Conservation (phyloP, 2,329 filamentous ascomycete genomes). For the Dothidotthia symphoricarpi region DNA sequence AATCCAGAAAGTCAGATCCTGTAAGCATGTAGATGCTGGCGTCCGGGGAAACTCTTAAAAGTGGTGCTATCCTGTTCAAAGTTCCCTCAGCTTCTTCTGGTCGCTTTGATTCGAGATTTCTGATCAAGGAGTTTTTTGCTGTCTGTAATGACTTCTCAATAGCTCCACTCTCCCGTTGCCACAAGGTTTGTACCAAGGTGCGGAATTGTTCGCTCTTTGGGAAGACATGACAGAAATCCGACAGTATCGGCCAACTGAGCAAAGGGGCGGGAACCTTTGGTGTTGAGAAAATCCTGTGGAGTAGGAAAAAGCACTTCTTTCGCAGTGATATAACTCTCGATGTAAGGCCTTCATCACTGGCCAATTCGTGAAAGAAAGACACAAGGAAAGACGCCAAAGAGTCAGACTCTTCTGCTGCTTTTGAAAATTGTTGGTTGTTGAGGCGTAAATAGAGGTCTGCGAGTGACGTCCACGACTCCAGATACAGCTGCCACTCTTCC, state of each 20-base stretch:
- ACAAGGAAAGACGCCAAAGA: constrained; percentile 63
- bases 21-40: constrained; percentile 66
- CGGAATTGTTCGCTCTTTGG: constrained; percentile 60
- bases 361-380: constrained; percentile 62
- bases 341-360: constrained; percentile 26
- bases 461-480: constrained; percentile 73
- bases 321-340: constrained; percentile 54
- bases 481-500: constrained; percentile 73
- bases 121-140: constrained; percentile 62
- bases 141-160: constrained; percentile 58
- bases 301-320: constrained; percentile 64
- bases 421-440: constrained; percentile 55
- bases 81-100: constrained; percentile 55
- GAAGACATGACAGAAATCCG: constrained; percentile 66
- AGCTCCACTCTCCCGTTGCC: constrained; percentile 50
- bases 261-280: constrained; percentile 50
- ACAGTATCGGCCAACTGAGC: constrained; percentile 65
- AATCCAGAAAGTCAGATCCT: constrained; percentile 84
- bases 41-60: constrained; percentile 61
- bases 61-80: constrained; percentile 60
- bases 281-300: constrained; percentile 56
- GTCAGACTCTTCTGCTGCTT: constrained; percentile 54
- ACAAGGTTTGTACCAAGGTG: constrained; percentile 51
- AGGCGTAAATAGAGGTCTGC: constrained; percentile 64
- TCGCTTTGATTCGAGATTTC: constrained; percentile 62